Conservation (phyloP, 2,329 filamentous ascomycete genomes). For the Penicillium nordicum region DNA sequence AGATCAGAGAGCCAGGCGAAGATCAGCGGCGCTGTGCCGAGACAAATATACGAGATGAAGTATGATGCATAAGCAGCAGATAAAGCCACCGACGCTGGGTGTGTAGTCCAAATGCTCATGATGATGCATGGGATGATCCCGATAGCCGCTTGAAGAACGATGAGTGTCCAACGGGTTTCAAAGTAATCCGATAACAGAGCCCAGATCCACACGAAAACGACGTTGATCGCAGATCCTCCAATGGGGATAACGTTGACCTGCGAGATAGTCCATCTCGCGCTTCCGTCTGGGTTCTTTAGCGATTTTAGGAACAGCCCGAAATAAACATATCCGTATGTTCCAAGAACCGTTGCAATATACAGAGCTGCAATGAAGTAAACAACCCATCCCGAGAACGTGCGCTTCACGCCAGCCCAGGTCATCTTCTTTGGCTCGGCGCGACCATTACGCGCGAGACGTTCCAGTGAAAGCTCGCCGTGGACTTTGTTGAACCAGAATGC, state of each 20-base stretch:
- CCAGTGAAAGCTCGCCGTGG: conserved; percentile 44
- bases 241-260: conserved; percentile 52
- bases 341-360: conserved; percentile 48
- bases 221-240: conserved; percentile 48
- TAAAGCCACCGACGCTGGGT: conserved; percentile 43
- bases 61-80: conserved; percentile 52
- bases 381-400: conserved; percentile 46
- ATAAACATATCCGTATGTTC: conserved; percentile 44
- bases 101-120: conserved; percentile 54
- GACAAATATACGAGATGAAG: conserved; percentile 49
- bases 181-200: conserved; percentile 51
- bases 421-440: conserved; percentile 48
- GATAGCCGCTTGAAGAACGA: conserved; percentile 49
- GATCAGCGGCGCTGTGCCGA: conserved; percentile 53
- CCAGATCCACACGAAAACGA: conserved; percentile 55
- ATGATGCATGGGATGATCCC: conserved; percentile 49
- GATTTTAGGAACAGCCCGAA: conserved; percentile 25
- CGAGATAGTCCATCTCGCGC: conserved; percentile 42
- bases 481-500: conserved; percentile 44
- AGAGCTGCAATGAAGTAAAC: conserved; percentile 47
- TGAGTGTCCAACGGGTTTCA: conserved; percentile 50
- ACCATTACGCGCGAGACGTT: conserved; percentile 44
- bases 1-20: conserved; percentile 53
- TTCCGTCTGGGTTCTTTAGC: conserved; percentile 38
- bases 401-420: conserved; percentile 44